Evolutionary conservation across 2,329 filamentous ascomycete genomes (phyloP).

Genomic region (Apiospora kogelbergensis): DNA sequence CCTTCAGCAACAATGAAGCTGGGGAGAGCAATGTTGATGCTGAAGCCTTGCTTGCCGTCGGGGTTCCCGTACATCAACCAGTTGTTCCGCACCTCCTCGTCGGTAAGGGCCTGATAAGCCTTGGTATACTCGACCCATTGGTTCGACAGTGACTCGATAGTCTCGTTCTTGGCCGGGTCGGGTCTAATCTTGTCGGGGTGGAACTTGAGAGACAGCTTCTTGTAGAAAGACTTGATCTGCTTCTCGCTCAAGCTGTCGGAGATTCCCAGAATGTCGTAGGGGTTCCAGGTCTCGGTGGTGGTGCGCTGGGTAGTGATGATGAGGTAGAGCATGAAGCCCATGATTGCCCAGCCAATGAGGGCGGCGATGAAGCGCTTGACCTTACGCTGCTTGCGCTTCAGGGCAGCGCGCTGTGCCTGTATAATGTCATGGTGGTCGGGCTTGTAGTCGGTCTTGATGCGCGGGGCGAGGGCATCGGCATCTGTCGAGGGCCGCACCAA

Average conservation of each 20-base stretch:
- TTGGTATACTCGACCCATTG: constrained; percentile 94
- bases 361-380: constrained; percentile 81
- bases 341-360: constrained; percentile 75
- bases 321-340: constrained; percentile 89
- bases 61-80: constrained; percentile 95
- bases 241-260: constrained; percentile 84
- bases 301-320: constrained; percentile 76
- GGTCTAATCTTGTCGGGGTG: constrained; percentile 93
- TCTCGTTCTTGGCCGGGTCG: constrained; percentile 85
- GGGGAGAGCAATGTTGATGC: constrained; percentile 94
- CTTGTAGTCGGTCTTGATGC: constrained; percentile 79
- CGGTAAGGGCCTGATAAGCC: constrained; percentile 95
- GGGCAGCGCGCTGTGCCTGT: constrained; percentile 76
- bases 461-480: constrained; percentile 76
- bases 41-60: constrained; percentile 97
- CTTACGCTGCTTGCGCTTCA: constrained; percentile 86
- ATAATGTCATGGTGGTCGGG: constrained; percentile 83
- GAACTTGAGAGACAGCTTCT: constrained; percentile 77
- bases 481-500: constrained; percentile 77
- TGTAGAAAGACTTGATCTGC: constrained; percentile 90
- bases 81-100: constrained; percentile 96
- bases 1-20: constrained; percentile 91
- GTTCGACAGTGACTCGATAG: constrained; percentile 78
- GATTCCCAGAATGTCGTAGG: constrained; percentile 90
- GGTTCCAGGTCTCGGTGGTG: constrained; percentile 84